Evolutionary conservation across 2,329 filamentous ascomycete species (phyloP), one percentile per base, ranked within the genome.

Genomic region (Pyrenophora tritici-repentis): DNA sequence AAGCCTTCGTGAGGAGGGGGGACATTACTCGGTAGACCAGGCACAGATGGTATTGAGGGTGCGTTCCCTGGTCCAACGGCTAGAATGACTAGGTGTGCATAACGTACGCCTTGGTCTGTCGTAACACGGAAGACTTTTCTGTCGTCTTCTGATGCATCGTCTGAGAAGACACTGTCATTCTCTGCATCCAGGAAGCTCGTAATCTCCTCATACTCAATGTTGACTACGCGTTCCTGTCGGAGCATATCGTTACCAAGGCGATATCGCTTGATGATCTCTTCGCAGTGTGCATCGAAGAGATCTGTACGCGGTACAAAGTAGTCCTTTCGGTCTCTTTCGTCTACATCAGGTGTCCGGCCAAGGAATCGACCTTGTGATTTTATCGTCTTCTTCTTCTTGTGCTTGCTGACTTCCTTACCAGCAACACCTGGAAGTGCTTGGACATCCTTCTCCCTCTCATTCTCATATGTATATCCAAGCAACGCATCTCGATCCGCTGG

Each of bases 321-420:
- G 49, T 79, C 77, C 52, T 78, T 77, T 0, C 77, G 70, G 54
- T 79, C 77, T 20, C 77, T 62, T 49, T 79, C 77, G 36, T 79
- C 76, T 6, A 79, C 71, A 12, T 73, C 71, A 2, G 74, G 65
- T 13, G 68, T 62, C 7, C 60, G 55, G 16, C 65, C 51, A 10
- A 59, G 79, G 78, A 78, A 79, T 67, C 75, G 75, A 45, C 78
- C 76, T 32, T 61, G 68, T 73, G 46, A 43, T 32, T 66, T 67
- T 13, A 64, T 75, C 70, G 85, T 83, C 78, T 90, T 91, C 76
- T 86, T 87, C 69, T 76, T 78, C 50, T 83, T 81, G 70, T 93
- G 88, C 74, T 93, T 93, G 75, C 88, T 91, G 49, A 91, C 72
- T 64, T 91, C 89, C 63, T 88, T 90, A 0, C 90, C 89, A 0